Base-by-base conservation (phyloP, 257 asterid species). In the Buddleja alternifolia region DNA sequence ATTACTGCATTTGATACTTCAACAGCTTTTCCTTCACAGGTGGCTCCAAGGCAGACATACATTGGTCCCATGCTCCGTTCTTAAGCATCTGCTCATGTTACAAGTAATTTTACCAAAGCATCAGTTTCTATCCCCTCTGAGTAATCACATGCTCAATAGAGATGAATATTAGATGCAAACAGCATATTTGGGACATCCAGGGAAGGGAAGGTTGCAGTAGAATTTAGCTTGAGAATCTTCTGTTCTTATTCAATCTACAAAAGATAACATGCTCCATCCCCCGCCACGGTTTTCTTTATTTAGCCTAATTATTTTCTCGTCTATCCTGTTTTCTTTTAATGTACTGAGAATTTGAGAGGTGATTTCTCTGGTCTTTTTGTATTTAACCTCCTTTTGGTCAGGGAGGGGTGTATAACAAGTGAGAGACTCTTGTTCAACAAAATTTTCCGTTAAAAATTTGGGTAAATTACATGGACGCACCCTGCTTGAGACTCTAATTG, bases 31-130 rank as follows among this genome's bases (percentile, higher is more conserved):
- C 95, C 79, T 81, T 88, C 77, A 86, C 88, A 9, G 83, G 79
- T 51, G 94, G 90, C 81, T 90, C 97, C 90, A 93, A 79, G 20
- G 88, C 79, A 20, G 90, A 85, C 90, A 90, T 80, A 81, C 84
- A 87, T 60, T 88, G 98, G 63, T 93, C 97, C 98, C 98, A 93
- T 37, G 85, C 89, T 73, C 92, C 95, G 55, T 80, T 77, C 71
- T 82, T 75, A 41, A 93, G 95, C 95, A 93, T 88, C 98, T 93
- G 92, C 4, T 14, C 20, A 14, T 23, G 44, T 54, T 16, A 20
- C 16, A 29, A 55, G 19, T 23, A 10, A 29, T 40, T 41, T 47
- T 25, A 51, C 15, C 50, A 58, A 19, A 42, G 59, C 1, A 65
- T 48, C 55, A 48, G 42, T 39, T 52, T n/a, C 20, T 32, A 6